Evolutionary conservation across 2,329 filamentous ascomycete genomes (phyloP), one percentile per base, ranked within the genome.

Genomic region (Calonectria multiphialidica): DNA sequence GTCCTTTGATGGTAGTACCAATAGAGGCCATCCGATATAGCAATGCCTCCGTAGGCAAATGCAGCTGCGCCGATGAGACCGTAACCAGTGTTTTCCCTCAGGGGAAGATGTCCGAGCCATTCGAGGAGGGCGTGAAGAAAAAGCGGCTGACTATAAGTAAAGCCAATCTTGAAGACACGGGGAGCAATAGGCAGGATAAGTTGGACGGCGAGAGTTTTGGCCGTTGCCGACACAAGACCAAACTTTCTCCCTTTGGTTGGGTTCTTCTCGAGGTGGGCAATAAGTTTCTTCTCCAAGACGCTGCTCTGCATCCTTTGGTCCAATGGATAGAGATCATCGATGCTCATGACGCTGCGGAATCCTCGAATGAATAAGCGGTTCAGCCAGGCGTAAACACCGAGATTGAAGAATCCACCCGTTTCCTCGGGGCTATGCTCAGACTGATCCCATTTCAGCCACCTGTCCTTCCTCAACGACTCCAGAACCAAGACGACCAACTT

Each of bases 1-100:
- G 53, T 40, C 8, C 53, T 59, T n/a, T 59, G 53, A 13, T 59
- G 53, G 15, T 59, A 59, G 21, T 70, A 70, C 68, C 68, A 70
- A 49, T 44, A 67, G 2, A 66, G 37, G n/a, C 53, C 68, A 18
- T 44, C 55, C 1, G 68, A 71, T 5, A 71, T 53, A 15, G 85
- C 84, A 42, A 86, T 82, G 12, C 85, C 85, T 21, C 77, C 21
- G 7, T 68, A 77, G 0, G 76, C 74, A 8, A 77, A 42, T 5
- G 76, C 75, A 68, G 72, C 76, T 9, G 75, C 75, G 0, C 75
- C 76, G 53, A 77, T 77, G 0, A 77, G 70, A 2, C 75, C 75
- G 5, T 77, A 77, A 5, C 75, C 75, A 6, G 74, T 49, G 23
- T 50, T 55, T 30, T 49, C 33, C 10, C 40, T 23, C 6, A 44